Evolutionary conservation across 2,329 filamentous ascomycete genomes (phyloP), one percentile per base, ranked within the genome.

Genomic region (Trichophyton benhamiae): DNA sequence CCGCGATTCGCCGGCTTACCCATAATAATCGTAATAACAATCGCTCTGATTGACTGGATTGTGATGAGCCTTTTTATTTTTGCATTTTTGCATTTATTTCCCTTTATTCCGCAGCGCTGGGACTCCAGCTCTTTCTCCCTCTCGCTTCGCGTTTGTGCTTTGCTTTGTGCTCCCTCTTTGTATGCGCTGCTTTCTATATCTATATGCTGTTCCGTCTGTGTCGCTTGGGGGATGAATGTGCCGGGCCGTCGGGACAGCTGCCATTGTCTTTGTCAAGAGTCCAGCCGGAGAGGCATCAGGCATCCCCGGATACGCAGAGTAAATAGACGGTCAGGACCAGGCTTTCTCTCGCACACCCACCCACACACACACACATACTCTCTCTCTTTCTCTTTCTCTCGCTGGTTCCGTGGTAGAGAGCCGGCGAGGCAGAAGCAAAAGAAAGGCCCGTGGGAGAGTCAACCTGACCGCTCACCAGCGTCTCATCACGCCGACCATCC

Each of bases 401-500:
- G 27, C 27, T 22, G 15, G n/a, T 27, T 22, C 22, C 11, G 15
- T 55, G n/a, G 25, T 17, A 36, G 52, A 27, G 13, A 55, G 25
- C n/a, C 52, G 30, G 17, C 52, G 33, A 27, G 30, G 27, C 52
- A 25, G 20, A n/a, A 36, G 30, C 20, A 55, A 55, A 55, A 55
- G 52, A 55, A 55, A 55, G 13, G 13, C 27, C 33, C 5, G 20
- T 7, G 15, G 15, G 9, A 25, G 27, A 55, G 33, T 55, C 52
- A 55, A 55, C 52, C 52, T 55, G 52, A 55, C 52, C 27, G 52
- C 52, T 38, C 52, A 55, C 25, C 52, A n/a, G 25, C 48, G 5
- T 38, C 33, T 38, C 33, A 38, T 38, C 33, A 30, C 5, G 9
- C 11, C 33, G 8, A 13, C 33, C 33, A 38, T 13, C 33, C 33